Conservation (phyloP, 2,329 filamentous ascomycete species). For the Stemphylium beticola region DNA sequence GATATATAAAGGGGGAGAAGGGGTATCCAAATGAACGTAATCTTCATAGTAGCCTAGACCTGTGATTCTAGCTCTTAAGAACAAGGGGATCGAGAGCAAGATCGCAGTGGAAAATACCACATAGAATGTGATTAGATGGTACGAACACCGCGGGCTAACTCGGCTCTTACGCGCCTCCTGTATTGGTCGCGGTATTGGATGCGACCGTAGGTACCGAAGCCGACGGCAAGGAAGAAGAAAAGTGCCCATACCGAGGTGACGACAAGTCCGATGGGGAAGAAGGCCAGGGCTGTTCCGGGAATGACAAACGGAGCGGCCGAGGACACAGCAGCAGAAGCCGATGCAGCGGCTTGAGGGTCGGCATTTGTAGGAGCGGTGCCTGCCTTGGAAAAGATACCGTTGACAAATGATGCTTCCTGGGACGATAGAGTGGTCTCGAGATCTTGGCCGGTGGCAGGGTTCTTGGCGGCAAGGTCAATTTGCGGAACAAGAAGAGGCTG, state of each 20-base stretch:
- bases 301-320: constrained; percentile 65
- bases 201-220: constrained; percentile 69
- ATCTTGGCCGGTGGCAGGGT: constrained; percentile 52
- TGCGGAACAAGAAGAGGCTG: constrained; percentile 70
- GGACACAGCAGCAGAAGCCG: constrained; percentile 51
- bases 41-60: constrained; percentile 13
- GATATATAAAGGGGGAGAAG: constrained; percentile 17
- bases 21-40: constrained; percentile 26
- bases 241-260: constrained; percentile 68
- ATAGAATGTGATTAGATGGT: constrained; percentile 39
- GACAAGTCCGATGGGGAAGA: constrained; percentile 73
- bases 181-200: constrained; percentile 71
- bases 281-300: constrained; percentile 70
- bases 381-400: constrained; percentile 70
- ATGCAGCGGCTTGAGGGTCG: constrained; percentile 51
- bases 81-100: background rate
- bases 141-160: constrained; percentile 38
- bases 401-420: constrained; percentile 74
- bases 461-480: constrained; percentile 69
- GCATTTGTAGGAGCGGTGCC: constrained; percentile 55
- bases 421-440: constrained; percentile 70
- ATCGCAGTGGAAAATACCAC: background rate
- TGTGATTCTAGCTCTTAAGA: constrained; percentile 4
- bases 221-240: constrained; percentile 61
- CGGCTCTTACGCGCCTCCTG: constrained; percentile 58